Evolutionary conservation across 2,329 filamentous ascomycete species (phyloP), one percentile per base, ranked within the genome.

Genomic region (Diaporthe ilicicola): DNA sequence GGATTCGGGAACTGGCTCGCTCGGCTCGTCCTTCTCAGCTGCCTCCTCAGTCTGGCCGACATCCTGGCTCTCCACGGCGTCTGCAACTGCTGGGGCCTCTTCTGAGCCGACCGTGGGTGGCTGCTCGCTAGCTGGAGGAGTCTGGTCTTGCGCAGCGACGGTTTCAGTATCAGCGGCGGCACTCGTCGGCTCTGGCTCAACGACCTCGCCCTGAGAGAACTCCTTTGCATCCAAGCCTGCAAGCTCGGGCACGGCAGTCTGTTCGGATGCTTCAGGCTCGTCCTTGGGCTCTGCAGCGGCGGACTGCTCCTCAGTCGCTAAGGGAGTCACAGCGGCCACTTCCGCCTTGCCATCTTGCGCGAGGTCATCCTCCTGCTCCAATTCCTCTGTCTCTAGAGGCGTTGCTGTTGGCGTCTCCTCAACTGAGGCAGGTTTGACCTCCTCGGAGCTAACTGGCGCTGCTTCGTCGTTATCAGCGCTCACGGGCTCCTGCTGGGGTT

Each of bases 381-480:
- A 2, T 17, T 55, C 55, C 22, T 69, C 65, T n/a, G 39, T 48
- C 24, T 10, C 32, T 22, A 42, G 10, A 13, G 51, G 51, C n/a
- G 39, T 27, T 10, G 56, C 67, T 2, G 44, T 9, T 44, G 73
- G 17, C n/a, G 39, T 46, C 3, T 66, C 67, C 39, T 72, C 72
- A 15, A 27, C 32, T 5, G 64, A 12, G 5, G 29, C 66, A 32
- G 70, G 19, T n/a, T 22, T 46, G 22, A 50, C 13, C 27, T 67
- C 66, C 24, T 42, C 37, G 27, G 53, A 55, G 15, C 10, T 55
- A 13, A 22, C 1, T 32, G 56, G 27, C 12, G 53, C 48, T 4
- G 65, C 66, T 22, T 44, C 22, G 19, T 67, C 29, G n/a, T 34
- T 46, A 27, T 71, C 59, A 24, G 68, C 44, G 15, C 27, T 32